Percentiles rank a stretch among this genome's conserved stretches.
Evolutionary conservation across 345 rosid genomes (phyloP).

Genomic region (Salix purpurea): DNA sequence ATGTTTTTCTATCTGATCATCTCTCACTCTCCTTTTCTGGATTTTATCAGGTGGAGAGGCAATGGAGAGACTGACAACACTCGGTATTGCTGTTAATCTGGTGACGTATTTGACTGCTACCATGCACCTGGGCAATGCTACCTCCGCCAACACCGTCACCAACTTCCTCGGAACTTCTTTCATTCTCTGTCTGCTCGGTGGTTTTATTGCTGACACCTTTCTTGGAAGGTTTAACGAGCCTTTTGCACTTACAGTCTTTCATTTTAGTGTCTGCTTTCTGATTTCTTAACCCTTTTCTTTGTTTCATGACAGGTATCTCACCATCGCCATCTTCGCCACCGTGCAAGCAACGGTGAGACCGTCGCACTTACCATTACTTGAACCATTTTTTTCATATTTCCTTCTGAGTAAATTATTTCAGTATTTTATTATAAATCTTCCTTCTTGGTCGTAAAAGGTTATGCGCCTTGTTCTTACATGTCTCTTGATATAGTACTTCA

Average conservation of each 20-base stretch:
- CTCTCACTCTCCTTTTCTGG: background rate
- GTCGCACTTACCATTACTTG: background rate
- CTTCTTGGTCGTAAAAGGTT: background rate
- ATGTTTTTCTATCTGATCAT: too few relatives aligned
- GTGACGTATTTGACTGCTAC: slow-evolving; percentile 88
- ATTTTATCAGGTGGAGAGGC: slow-evolving; percentile 57
- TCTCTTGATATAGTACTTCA: background rate
- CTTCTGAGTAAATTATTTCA: too few relatives aligned
- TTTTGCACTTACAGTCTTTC: background rate
- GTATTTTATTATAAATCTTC: background rate
- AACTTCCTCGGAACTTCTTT: slow-evolving; percentile 93
- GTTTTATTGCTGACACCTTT: slow-evolving; percentile 87
- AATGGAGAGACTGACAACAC: slow-evolving; percentile 83
- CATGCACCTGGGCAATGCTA: slow-evolving; percentile 88
- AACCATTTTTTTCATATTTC: background rate
- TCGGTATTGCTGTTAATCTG: slow-evolving; percentile 86
- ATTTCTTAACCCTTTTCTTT: background rate
- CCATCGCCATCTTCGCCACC: slow-evolving; percentile 78
- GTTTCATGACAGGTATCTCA: slow-evolving; percentile 55
- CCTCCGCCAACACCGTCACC: slow-evolving; percentile 80
- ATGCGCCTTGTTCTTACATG: background rate
- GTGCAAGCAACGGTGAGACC: slow-evolving; percentile 69
- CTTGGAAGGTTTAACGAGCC: slow-evolving; percentile 63
- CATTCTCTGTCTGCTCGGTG: slow-evolving; percentile 92
- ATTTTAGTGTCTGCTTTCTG: background rate